These are phyloP conservation scores for Hordeum pubiflorum DNA, from an alignment of 202 grass and related monocot species.

Conservation along the genomic window DNA sequence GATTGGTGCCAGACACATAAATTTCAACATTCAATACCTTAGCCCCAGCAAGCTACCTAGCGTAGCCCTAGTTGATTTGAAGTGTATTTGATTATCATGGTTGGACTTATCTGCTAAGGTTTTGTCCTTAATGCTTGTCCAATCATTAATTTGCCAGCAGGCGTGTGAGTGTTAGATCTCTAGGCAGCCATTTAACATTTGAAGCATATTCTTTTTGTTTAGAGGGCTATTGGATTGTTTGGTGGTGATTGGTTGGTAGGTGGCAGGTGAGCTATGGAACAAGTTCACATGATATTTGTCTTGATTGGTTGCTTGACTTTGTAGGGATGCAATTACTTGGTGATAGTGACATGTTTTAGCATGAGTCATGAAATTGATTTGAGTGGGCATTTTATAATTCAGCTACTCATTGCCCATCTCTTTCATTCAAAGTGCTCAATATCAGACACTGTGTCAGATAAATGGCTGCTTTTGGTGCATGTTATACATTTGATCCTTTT, in stretches of 20 bases:
- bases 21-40: not conserved
- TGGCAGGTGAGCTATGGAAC: constrained; percentile 16
- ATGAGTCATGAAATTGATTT: not conserved
- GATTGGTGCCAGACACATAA: not conserved
- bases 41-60: constrained; percentile 12
- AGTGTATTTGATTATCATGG: constrained; percentile 6
- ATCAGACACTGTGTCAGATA: not conserved
- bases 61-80: constrained; percentile 21
- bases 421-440: not conserved
- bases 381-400: not conserved
- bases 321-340: not conserved
- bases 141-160: constrained; percentile 4
- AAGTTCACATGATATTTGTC: constrained; percentile 1
- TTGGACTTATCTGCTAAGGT: not conserved
- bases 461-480: not conserved
- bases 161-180: not conserved
- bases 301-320: constrained; percentile 14
- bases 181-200: constrained; percentile 7
- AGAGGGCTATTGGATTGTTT: constrained; percentile 18
- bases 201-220: constrained; percentile 19
- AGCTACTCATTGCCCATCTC: not conserved
- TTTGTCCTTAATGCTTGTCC: not conserved
- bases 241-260: constrained; percentile 24
- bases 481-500: not conserved
- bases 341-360: not conserved